Evolutionary conservation across 495 filamentous ascomycete species (phyloP).

Genomic region (Podospora fimiseda): DNA sequence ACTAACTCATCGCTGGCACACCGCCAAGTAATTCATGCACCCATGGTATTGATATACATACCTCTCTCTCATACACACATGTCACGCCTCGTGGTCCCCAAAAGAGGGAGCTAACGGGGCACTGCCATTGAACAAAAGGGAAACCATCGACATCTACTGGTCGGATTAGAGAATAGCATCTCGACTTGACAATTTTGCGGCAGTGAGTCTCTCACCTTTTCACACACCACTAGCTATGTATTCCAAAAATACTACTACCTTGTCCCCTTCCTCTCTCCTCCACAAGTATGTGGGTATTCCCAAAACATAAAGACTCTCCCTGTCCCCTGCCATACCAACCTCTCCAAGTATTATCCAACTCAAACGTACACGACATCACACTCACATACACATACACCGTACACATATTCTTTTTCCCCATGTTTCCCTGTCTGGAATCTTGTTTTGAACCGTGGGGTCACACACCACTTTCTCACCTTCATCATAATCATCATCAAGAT

Average conservation of each 20-base stretch:
- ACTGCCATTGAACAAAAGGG: slow-evolving; percentile 6
- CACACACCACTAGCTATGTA: slow-evolving; percentile 2
- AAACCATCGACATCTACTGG: neutral
- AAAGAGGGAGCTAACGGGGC: slow-evolving; percentile 7
- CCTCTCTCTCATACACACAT: neutral
- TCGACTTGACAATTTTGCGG: neutral
- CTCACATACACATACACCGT: neutral
- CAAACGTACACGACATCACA: too few species aligned
- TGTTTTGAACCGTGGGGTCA: slow-evolving; percentile 1
- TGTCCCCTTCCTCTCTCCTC: too few species aligned
- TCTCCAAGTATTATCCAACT: too few species aligned
- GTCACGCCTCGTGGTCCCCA: too few species aligned
- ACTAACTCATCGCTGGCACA: neutral
- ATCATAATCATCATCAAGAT: too few species aligned
- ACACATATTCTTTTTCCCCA: neutral
- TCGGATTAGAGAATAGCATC: neutral
- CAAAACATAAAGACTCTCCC: neutral
- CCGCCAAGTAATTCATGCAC: too few species aligned
- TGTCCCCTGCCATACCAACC: too few species aligned
- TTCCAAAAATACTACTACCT: slow-evolving; percentile 11
- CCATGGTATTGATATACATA: too few species aligned
- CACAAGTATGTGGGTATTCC: neutral
- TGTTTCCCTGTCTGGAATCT: neutral
- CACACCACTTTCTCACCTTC: too few species aligned
- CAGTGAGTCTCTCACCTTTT: slow-evolving; percentile 1